Evolutionary conservation across 306 rosid species (phyloP).

Genomic region (Hippophae tibetana): DNA sequence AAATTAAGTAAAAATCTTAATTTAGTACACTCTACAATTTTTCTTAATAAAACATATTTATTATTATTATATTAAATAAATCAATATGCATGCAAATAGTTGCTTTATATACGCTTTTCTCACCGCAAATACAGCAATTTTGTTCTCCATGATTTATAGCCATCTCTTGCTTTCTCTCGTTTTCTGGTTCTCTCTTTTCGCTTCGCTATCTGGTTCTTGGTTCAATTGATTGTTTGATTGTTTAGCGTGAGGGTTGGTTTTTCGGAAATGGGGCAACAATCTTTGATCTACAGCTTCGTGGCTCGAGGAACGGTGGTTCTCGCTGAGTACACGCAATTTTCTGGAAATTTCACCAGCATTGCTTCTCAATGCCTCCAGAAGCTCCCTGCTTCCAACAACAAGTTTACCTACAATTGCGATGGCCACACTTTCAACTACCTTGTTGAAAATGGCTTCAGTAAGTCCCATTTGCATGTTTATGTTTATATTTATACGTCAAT

Average conservation of each 20-base stretch:
- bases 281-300: constrained; percentile 92
- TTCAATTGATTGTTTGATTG: not conserved
- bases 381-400: constrained; percentile 81
- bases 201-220: constrained; percentile 7
- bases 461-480: constrained; percentile 7
- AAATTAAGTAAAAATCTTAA: too few species aligned
- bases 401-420: constrained; percentile 88
- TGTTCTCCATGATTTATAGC: constrained; percentile 10
- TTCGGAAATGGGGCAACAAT: constrained; percentile 70
- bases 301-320: constrained; percentile 80
- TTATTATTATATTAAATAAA: not conserved
- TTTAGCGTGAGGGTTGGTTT: constrained; percentile 15
- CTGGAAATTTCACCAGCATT: constrained; percentile 63
- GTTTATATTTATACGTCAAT: not conserved
- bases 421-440: constrained; percentile 98
- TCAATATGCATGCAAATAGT: not conserved
- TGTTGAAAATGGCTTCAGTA: constrained; percentile 82
- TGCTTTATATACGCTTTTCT: not conserved
- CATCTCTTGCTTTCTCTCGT: constrained; percentile 1
- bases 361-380: constrained; percentile 93
- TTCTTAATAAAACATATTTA: too few species aligned
- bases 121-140: constrained; percentile 29
- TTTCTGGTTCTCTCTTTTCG: not conserved
- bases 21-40: too few species aligned
- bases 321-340: constrained; percentile 74